Evolutionary conservation across 163 green algal species (phyloP), one percentile per base, ranked within the genome.

Genomic region (Scenedesmus sp.): DNA sequence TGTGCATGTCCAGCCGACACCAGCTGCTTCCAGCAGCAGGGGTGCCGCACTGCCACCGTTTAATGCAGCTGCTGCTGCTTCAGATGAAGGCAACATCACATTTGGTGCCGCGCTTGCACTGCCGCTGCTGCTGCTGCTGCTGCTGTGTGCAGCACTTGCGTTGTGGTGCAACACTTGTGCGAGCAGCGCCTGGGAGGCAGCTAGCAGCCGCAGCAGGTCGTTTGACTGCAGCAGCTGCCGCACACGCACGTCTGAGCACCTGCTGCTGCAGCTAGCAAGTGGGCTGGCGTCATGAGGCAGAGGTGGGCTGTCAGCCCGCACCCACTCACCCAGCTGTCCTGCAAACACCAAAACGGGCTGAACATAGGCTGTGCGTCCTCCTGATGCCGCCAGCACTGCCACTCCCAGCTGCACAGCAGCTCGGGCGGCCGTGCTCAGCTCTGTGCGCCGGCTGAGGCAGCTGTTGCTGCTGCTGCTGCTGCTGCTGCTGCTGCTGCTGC

Each of bases 381-480:
- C 46, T 18, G 46, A 18, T 10, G 46, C 46, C 7, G 7, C 46
- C 46, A 56, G 46, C 46, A 56, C 7, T 10, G 10, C 46, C 46
- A 56, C 7, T 56, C 7, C 46, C 46, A 56, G 10, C 7, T 56
- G 7, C 46, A 56, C 7, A 7, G 10, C 46, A 56, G 46, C 7
- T 10, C 7, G 46, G 7, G 46, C 46, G 10, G 46, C 46, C 7
- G 46, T 56, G 10, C 46, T 10, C 46, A 56, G 46, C 46, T 56
- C 46, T 56, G 7, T 10, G 46, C 46, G 7, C 70, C 70, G 9
- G 13, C 70, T 43, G 37, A 40, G 15, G 37, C 37, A 43, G 80
- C 80, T 40, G 44, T 16, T 68, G 82, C 82, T 24, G 56, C 83
- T 81, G 83, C 56, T 79, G 83, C 83, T 88, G 56, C 20, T 40